A percentile compares a stretch with the other conserved stretches of the same genome.
These are phyloP conservation scores for Silene conica DNA, from an alignment of 148 eudicot species.

Conservation along the genomic window DNA sequence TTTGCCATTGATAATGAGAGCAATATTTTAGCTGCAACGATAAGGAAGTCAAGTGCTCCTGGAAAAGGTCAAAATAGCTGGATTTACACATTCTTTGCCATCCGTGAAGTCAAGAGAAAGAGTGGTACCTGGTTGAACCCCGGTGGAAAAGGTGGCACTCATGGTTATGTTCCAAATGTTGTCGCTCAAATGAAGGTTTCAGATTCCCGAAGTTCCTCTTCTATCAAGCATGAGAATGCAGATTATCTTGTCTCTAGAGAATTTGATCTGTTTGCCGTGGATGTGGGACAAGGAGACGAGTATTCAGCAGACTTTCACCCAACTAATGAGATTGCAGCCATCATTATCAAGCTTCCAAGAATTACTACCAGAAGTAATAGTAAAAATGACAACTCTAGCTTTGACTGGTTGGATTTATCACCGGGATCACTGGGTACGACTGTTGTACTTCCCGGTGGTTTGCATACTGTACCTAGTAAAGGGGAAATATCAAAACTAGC, in stretches of 20 bases:
- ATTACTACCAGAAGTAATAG: conserved; percentile 9
- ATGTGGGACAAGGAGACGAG: conserved; percentile 36
- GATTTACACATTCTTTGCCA: conserved; percentile 70
- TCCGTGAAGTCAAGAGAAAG: conserved; percentile 74
- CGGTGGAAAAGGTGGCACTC: conserved; percentile 42
- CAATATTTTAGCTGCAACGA: conserved; percentile 70
- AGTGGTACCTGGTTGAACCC: conserved; percentile 56
- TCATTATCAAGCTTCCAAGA: conserved; percentile 52
- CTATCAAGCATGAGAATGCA: conserved; percentile 20
- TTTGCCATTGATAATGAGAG: conserved; percentile 60
- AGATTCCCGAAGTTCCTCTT: conserved; percentile 25
- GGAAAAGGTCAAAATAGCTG: conserved; percentile 40
- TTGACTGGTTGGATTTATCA: conserved; percentile 27
- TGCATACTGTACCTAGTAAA: conserved; percentile 70
- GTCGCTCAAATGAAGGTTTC: conserved; percentile 82
- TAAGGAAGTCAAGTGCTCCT: conserved; percentile 41
- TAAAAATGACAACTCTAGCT: conserved; percentile 20
- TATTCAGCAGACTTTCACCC: conserved; percentile 43
- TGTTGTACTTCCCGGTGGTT: conserved; percentile 76
- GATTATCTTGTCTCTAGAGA: conserved; percentile 42
- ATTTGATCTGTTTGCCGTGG: conserved; percentile 55
- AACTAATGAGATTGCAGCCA: conserved; percentile 77
- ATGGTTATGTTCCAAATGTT: conserved; percentile 49
- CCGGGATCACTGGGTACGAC: conserved; percentile 32
- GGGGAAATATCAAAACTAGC: conserved; percentile 73